phyloP scores from a whole-genome alignment of 805 yeast species.

The Yarrowia osloensis region DNA sequence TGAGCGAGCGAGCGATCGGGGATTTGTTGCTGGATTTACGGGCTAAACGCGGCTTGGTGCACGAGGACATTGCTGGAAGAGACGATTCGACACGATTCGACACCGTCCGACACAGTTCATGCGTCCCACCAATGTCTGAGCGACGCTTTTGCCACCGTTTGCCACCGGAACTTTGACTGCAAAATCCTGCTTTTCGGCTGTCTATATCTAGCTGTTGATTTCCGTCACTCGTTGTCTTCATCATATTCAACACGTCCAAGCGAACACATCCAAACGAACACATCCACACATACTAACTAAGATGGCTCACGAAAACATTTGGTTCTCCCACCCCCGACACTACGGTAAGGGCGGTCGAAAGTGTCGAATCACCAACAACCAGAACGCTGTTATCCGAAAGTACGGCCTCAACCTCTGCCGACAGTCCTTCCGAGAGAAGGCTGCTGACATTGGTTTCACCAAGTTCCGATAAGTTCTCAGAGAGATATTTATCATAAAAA shows the following conservation, averaged over 20 bases:
- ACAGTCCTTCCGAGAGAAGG: constrained; percentile 99
- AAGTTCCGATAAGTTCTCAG: constrained; percentile 78
- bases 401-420: constrained; percentile 99
- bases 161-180: background rate
- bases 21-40: too few relatives aligned
- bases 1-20: background rate
- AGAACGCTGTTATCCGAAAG: constrained; percentile 99
- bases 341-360: constrained; percentile 99
- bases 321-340: constrained; percentile 99
- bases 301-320: constrained; percentile 99
- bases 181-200: background rate
- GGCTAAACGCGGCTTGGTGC: too few relatives aligned
- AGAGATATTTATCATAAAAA: background rate
- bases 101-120: too few relatives aligned
- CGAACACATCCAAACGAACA: too few relatives aligned
- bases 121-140: background rate
- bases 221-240: background rate
- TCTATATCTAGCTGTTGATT: background rate
- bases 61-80: too few relatives aligned
- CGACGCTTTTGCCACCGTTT: too few relatives aligned
- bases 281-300: constrained; percentile 46
- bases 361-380: constrained; percentile 99
- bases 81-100: too few relatives aligned
- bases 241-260: background rate
- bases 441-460: constrained; percentile 98